phyloP scores from a whole-genome alignment of 2,329 filamentous ascomycete species.

The Colletotrichum sp. region DNA sequence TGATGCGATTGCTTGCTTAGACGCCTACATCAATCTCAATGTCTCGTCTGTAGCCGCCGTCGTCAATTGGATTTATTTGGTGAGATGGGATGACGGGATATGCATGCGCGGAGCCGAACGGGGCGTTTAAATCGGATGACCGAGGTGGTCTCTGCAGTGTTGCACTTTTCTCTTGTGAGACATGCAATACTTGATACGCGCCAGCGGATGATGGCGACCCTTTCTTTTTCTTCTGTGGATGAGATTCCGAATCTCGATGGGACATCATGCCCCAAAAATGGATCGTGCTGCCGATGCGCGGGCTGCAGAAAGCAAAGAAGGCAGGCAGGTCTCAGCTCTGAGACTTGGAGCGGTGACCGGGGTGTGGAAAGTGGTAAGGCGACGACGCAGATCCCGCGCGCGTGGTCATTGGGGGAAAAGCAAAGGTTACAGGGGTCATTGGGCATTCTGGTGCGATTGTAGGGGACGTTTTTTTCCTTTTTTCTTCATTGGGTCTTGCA shows the following conservation, averaged over 20 bases:
- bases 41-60: background rate
- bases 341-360: constrained; percentile 14
- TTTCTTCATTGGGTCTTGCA: background rate
- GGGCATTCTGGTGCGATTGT: background rate
- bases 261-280: background rate
- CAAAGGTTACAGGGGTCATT: background rate
- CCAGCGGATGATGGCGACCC: background rate
- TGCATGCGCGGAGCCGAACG: background rate
- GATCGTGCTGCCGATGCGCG: background rate
- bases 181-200: background rate
- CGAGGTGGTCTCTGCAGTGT: background rate
- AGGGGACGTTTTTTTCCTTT: background rate
- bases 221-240: background rate
- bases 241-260: background rate
- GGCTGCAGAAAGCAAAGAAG: background rate
- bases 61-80: too few relatives aligned
- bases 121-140: background rate
- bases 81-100: background rate
- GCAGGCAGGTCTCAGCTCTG: background rate
- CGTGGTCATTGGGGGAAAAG: background rate
- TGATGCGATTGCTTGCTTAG: background rate
- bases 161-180: background rate
- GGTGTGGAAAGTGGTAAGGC: background rate
- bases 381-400: background rate
- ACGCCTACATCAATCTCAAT: background rate